Evolutionary conservation across 2,329 filamentous ascomycete species (phyloP), one percentile per base, ranked within the genome.

Genomic region (Verticillium dahliae): DNA sequence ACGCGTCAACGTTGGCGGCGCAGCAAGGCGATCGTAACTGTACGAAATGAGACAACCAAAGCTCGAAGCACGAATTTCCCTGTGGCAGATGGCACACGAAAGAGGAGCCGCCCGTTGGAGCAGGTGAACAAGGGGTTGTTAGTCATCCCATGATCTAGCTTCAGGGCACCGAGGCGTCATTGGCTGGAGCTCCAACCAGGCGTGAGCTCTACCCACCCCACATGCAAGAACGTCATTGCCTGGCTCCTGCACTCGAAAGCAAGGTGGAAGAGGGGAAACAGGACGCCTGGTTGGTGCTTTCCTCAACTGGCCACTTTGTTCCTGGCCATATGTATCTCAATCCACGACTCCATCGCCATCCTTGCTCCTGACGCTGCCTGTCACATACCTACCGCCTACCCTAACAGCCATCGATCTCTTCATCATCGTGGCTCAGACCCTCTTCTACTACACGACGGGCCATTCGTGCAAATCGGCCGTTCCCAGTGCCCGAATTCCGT

Each of bases 161-260:
- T 52, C 45, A 52, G 45, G 45, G 18, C 45, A 10, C 10, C 7
- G n/a, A 10, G n/a, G 10, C 22, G 4, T 59, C 27, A 59, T 62
- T 62, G 61, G 61, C 45, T 4, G n/a, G 45, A 52, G 45, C 45
- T 52, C 45, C 18, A 52, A 10, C 18, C 11, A 11, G 11, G 56
- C 33, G 14, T 35, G 52, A 31, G 52, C 54, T 61, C 58, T 50
- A 59, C 57, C 62, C 60, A 38, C 60, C 62, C 41, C 56, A 39
- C 56, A 55, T 58, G 38, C 61, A 62, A 15, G 57, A 57, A 64
- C 63, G 63, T 64, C 63, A 64, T 63, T 63, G 38, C 39, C 50
- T 52, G 45, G 18, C 45, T 22, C 45, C 45, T 52, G 45, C 45
- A n/a, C 45, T 41, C 59, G 57, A 63, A 31, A 57, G 63, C 59